Evolutionary conservation across 2,329 filamentous ascomycete genomes (phyloP).

Genomic region (Beauveria sp.): DNA sequence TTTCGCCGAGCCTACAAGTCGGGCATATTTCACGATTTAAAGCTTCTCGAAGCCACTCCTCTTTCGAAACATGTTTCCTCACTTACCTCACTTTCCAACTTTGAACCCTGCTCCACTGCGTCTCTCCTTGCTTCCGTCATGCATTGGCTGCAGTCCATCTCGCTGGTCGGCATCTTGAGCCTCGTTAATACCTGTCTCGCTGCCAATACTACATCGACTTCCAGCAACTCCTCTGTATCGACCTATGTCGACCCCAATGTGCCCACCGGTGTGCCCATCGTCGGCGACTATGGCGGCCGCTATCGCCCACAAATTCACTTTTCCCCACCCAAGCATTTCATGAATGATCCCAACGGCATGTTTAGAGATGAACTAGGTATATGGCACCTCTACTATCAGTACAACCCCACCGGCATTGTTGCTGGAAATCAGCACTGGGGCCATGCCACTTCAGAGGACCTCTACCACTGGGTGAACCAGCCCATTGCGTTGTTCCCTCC

Average conservation of each 20-base stretch:
- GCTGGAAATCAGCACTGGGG: slow-evolving; percentile 60
- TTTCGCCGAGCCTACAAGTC: not conserved
- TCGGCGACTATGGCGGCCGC: slow-evolving; percentile 20
- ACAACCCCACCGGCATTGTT: slow-evolving; percentile 32
- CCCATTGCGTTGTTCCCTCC: slow-evolving; percentile 51
- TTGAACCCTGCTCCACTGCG: not conserved
- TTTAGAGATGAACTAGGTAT: slow-evolving; percentile 48
- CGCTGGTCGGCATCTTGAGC: slow-evolving; percentile 6
- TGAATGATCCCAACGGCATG: slow-evolving; percentile 60
- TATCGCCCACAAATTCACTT: slow-evolving; percentile 48
- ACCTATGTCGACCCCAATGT: slow-evolving; percentile 13
- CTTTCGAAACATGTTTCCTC: not conserved
- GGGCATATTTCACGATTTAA: not conserved
- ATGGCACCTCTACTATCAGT: slow-evolving; percentile 62
- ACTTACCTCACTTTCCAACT: too few relatives aligned
- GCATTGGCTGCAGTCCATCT: slow-evolving; percentile 10
- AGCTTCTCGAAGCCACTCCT: not conserved
- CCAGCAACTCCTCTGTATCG: not conserved
- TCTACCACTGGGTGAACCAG: slow-evolving; percentile 59
- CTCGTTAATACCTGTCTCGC: slow-evolving; percentile 4
- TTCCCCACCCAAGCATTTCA: slow-evolving; percentile 43
- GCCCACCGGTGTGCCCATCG: slow-evolving; percentile 18
- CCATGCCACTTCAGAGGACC: slow-evolving; percentile 53
- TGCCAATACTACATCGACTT: not conserved
- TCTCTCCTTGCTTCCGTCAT: slow-evolving; percentile 1